These are phyloP conservation scores for Chalciporus chontae DNA, from an alignment of 768 basidiomycete species.

Conservation along the genomic window DNA sequence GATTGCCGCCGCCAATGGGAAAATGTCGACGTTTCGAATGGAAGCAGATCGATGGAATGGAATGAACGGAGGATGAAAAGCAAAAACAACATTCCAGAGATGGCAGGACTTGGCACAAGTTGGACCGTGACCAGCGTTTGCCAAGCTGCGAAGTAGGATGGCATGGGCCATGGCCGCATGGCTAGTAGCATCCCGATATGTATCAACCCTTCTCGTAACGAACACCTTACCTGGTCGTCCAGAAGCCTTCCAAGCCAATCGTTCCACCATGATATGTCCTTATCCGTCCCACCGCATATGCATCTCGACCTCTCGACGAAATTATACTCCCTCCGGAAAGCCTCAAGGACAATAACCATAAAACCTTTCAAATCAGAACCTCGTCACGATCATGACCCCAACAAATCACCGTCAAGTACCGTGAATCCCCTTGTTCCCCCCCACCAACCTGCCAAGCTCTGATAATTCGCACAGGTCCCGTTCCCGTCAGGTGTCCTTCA, in stretches of 20 bases:
- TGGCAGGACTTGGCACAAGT: too few species aligned
- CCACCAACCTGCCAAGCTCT: not conserved
- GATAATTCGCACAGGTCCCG: too few species aligned
- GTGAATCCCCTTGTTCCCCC: not conserved
- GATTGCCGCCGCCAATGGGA: slow-evolving; percentile 14
- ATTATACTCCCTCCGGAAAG: slow-evolving; percentile 3
- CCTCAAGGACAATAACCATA: slow-evolving; percentile 5
- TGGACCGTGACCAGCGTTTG: too few species aligned
- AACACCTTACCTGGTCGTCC: too few species aligned
- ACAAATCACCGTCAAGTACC: slow-evolving; percentile 4
- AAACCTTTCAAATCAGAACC: not conserved
- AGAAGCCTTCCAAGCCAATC: slow-evolving; percentile 15
- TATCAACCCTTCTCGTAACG: too few species aligned
- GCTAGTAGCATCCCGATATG: too few species aligned
- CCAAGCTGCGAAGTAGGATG: too few species aligned
- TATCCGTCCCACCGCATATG: not conserved
- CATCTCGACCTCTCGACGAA: not conserved
- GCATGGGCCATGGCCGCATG: too few species aligned
- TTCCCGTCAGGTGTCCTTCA: too few species aligned
- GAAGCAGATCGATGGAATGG: slow-evolving; percentile 7
- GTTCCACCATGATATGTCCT: slow-evolving; percentile 9
- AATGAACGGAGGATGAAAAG: slow-evolving; percentile 2
- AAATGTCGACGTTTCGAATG: slow-evolving; percentile 10
- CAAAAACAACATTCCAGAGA: not conserved
- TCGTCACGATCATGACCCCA: not conserved